phyloP scores from a whole-genome alignment of 2,329 filamentous ascomycete genomes.

The Seiridium unicorne region DNA sequence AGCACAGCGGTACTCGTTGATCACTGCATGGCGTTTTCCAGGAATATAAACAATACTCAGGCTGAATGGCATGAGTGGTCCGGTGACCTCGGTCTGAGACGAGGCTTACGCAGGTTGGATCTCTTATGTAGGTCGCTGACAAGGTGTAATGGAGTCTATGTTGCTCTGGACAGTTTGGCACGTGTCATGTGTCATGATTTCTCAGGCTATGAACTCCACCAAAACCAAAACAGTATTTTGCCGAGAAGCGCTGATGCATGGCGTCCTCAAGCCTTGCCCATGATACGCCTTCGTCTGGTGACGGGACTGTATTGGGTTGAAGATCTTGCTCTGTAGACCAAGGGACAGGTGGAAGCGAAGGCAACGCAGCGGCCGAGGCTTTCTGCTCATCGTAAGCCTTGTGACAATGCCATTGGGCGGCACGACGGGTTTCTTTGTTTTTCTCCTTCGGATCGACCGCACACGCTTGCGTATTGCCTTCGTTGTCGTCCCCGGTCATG shows the following conservation, averaged over 20 bases:
- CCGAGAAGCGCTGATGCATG: not conserved
- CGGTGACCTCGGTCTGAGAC: too few species aligned
- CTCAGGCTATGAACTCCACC: not conserved
- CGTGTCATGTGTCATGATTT: too few species aligned
- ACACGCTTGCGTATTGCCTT: too few species aligned
- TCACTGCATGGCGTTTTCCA: too few species aligned
- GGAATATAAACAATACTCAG: too few species aligned
- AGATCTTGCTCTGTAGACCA: not conserved
- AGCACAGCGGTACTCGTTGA: too few species aligned
- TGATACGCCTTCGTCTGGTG: conserved; percentile 13
- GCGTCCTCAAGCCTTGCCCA: conserved; percentile 1
- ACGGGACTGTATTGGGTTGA: not conserved
- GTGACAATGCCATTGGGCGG: not conserved
- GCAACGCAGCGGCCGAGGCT: too few species aligned
- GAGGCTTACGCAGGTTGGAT: too few species aligned
- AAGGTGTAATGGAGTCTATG: too few species aligned
- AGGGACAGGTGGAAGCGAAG: not conserved
- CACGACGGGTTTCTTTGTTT: not conserved
- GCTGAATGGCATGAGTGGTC: too few species aligned
- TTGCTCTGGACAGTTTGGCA: too few species aligned
- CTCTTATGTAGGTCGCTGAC: too few species aligned
- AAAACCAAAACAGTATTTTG: not conserved
- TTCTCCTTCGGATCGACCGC: not conserved
- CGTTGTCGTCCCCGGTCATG: not conserved
- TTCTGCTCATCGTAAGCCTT: not conserved